Conservation (phyloP, 2,329 filamentous ascomycete genomes). For the Fusarium nygamai region DNA sequence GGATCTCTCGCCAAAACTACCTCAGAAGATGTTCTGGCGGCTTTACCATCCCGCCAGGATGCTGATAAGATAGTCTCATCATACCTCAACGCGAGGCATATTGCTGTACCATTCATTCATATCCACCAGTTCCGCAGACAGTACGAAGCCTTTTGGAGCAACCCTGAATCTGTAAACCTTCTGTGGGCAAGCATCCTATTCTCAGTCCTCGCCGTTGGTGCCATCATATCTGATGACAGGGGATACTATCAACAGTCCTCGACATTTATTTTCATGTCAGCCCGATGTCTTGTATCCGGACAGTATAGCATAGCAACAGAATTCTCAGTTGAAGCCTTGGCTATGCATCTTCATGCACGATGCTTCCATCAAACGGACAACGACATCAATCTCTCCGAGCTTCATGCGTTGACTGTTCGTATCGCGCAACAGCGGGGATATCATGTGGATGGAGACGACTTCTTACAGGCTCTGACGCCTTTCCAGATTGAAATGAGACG, state of each 20-base stretch:
- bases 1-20: background rate
- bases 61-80: background rate
- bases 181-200: conserved; percentile 29
- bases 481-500: conserved; percentile 25
- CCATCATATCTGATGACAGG: background rate
- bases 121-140: conserved; percentile 21
- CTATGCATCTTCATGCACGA: conserved; percentile 13
- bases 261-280: background rate
- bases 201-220: conserved; percentile 7
- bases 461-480: background rate
- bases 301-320: background rate
- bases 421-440: conserved; percentile 9
- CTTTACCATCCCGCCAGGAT: conserved; percentile 9
- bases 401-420: background rate
- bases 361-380: background rate
- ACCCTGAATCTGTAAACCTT: background rate
- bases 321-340: conserved; percentile 15
- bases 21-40: background rate
- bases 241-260: background rate
- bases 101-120: conserved; percentile 13
- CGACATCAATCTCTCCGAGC: background rate
- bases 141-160: conserved; percentile 23
- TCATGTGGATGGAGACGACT: background rate
- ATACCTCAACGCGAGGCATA: conserved; percentile 20
- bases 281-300: conserved; percentile 8